Conservation (phyloP, 2,329 filamentous ascomycete species). For the Penicillium sp. region DNA sequence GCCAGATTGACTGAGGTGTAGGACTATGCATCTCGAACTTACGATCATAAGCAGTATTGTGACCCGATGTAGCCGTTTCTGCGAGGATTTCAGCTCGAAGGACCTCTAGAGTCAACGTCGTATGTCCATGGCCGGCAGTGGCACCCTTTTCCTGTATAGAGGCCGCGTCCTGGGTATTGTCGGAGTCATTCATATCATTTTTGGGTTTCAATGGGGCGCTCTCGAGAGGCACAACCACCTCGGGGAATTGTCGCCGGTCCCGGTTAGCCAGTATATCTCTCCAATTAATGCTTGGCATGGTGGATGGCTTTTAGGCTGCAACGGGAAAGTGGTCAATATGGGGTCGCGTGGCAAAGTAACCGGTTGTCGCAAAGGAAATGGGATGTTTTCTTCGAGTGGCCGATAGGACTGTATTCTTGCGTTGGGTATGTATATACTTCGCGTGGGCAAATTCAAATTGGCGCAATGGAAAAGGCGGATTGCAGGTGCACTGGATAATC, state of each 20-base stretch:
- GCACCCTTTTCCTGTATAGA: conserved; percentile 40
- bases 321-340: background rate
- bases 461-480: background rate
- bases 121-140: conserved; percentile 1
- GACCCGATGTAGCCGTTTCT: conserved; percentile 55
- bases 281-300: conserved; percentile 13
- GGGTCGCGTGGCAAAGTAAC: background rate
- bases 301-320: conserved; percentile 1
- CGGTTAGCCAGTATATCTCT: conserved; percentile 16
- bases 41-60: conserved; percentile 75
- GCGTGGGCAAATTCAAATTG: background rate
- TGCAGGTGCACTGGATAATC: background rate
- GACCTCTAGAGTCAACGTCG: conserved; percentile 64
- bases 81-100: conserved; percentile 67
- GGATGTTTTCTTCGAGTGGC: background rate
- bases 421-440: background rate
- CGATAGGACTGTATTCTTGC: background rate
- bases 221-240: conserved; percentile 52
- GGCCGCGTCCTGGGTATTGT: conserved; percentile 32
- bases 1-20: background rate
- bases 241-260: conserved; percentile 39
- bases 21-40: conserved; percentile 38
- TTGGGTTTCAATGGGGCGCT: conserved; percentile 37
- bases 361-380: background rate
- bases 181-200: conserved; percentile 27